Conservation (phyloP, 2,329 filamentous ascomycete genomes). For the Aspergillus fumigatiaffinis region DNA sequence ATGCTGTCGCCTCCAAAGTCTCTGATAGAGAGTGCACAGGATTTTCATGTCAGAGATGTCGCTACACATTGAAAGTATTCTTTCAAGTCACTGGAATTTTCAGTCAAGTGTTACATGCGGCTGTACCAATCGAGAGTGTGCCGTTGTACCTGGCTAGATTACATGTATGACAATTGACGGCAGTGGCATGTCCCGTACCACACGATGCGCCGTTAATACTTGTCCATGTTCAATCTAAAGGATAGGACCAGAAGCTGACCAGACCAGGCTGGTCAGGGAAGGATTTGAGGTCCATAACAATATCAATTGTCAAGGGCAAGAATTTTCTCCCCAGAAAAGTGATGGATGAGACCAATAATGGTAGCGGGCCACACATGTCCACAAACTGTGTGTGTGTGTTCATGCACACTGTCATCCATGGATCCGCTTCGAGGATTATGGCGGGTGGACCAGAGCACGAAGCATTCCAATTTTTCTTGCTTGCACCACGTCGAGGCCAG, state of each 20-base stretch:
- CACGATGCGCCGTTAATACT: background rate
- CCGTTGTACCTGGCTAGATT: background rate
- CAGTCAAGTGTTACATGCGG: background rate
- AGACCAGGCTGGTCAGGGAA: no score
- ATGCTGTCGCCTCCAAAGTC: background rate
- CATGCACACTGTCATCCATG: background rate
- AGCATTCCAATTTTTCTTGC: slow-evolving; percentile 1
- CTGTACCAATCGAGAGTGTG: slow-evolving; percentile 18
- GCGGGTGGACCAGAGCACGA: slow-evolving; percentile 1
- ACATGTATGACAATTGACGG: background rate
- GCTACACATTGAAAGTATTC: background rate
- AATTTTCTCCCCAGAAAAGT: background rate
- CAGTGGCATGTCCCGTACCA: background rate
- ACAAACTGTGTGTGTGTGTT: background rate
- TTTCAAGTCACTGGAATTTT: background rate
- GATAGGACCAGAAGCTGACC: no score
- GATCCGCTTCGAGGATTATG: background rate
- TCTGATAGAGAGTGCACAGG: background rate
- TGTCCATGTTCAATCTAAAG: background rate
- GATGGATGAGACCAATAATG: background rate
- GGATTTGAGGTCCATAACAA: no score
- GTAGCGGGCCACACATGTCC: background rate
- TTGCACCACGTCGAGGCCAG: background rate
- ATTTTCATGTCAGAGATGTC: background rate
- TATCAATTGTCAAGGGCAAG: background rate